Evolutionary conservation across 2,329 filamentous ascomycete genomes (phyloP), one percentile per base, ranked within the genome.

Genomic region (Leptodontidium sp.): DNA sequence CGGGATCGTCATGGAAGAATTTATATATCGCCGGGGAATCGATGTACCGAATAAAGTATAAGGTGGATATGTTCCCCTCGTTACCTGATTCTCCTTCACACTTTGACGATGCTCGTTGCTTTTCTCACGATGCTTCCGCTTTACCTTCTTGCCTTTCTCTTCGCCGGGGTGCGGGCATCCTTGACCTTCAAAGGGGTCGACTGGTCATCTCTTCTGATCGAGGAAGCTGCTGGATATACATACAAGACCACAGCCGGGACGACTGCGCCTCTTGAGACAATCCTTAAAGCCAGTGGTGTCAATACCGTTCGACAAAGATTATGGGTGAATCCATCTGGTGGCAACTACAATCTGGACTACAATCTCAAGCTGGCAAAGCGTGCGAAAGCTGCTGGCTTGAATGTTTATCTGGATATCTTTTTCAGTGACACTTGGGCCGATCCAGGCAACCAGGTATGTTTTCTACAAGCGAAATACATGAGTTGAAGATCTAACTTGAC

Each of bases 381-480:
- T 62, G 89, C 90, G 2, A 84, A 88, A 73, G 86, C 86, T 2
- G 88, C 85, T 0, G 90, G 90, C 0, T 77, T 93, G 64, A 82
- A 81, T 32, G 76, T 80, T 7, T 87, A 86, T 73, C 80, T 92
- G 21, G 87, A 91, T 72, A 80, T 93, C 70, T 89, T 92, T 78
- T 88, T 87, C 73, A 88, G 86, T 77, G 89, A 92, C 79, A 91
- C 86, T 1, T 93, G 90, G 91, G 90, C 91, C 0, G 90, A 92
- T 73, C 90, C 91, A 0, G 81, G 78, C 1, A 79, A 91, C 66
- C 91, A 93, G 77, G 80, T 82, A 74, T 32, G 75, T 67, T 2
- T 29, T 17, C 12, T 2, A 45, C 11, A 4, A 26, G 32, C 9
- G 1, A 17, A 3, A 24, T 14, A 55, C 4, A 5, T 12, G 11